Percentiles rank a stretch among this genome's conserved stretches.
Conservation (phyloP, 139 green algal genomes). For the Astrephomene gubernaculifera region DNA sequence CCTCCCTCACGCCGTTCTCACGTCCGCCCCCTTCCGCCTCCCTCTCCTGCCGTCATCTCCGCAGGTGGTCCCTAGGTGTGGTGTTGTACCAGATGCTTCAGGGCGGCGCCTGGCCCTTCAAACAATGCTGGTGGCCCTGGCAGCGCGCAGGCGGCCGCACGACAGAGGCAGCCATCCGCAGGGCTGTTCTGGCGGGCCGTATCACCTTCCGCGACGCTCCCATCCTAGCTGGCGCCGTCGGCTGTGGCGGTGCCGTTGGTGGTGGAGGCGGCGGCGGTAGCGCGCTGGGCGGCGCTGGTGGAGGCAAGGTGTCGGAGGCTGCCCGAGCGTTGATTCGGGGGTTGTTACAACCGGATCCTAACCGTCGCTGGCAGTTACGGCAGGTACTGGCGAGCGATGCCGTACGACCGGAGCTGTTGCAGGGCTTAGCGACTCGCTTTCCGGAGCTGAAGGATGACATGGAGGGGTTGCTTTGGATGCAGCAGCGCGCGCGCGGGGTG, state of each 20-base stretch:
- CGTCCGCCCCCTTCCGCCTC: too few relatives aligned
- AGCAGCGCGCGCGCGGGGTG: not conserved
- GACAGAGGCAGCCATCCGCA: constrained; percentile 28
- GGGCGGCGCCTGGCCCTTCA: constrained; percentile 40
- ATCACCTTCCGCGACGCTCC: constrained; percentile 10
- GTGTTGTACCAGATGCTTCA: constrained; percentile 52
- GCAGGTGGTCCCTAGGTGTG: constrained; percentile 45
- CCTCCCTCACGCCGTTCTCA: too few relatives aligned
- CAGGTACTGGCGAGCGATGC: constrained; percentile 24
- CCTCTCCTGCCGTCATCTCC: too few relatives aligned
- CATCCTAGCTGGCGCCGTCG: too few relatives aligned
- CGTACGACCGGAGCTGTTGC: not conserved
- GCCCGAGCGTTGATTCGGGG: constrained; percentile 7
- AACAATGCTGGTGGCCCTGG: constrained; percentile 42
- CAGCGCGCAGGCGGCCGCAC: constrained; percentile 13
- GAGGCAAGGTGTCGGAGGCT: not conserved
- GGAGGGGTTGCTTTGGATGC: not conserved
- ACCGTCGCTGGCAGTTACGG: constrained; percentile 36
- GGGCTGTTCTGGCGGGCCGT: constrained; percentile 20
- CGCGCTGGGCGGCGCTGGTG: not conserved
- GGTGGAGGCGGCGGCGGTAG: too few relatives aligned
- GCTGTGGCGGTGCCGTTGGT: too few relatives aligned
- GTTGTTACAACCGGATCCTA: constrained; percentile 38
- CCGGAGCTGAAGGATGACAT: constrained; percentile 31
- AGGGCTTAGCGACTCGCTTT: not conserved